Percentiles rank a stretch among this genome's conserved stretches.
Conservation (phyloP, 371 early-diverging fungal genomes). For the Syncephalastrum racemosum region DNA sequence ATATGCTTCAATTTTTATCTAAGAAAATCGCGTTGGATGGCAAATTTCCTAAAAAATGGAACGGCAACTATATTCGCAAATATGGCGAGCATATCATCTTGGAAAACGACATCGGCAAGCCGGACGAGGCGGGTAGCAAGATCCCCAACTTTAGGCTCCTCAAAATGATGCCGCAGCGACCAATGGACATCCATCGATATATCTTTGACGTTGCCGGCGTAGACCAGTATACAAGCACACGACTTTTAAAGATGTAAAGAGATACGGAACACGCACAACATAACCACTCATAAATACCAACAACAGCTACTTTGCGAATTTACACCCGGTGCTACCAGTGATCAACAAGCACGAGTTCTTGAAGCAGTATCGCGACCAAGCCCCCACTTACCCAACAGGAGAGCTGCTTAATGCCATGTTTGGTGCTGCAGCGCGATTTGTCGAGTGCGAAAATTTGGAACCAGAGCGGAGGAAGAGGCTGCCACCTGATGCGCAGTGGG, state of each 20-base stretch:
- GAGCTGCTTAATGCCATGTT: constrained; percentile 50
- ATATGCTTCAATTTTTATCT: constrained; percentile 42
- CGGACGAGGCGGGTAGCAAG: constrained; percentile 3
- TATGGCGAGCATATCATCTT: constrained; percentile 44
- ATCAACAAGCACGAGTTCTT: constrained; percentile 44
- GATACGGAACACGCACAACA: background rate
- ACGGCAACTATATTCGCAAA: constrained; percentile 36
- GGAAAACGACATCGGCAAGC: constrained; percentile 24
- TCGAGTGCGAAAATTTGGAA: constrained; percentile 34
- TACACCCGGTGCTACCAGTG: constrained; percentile 49
- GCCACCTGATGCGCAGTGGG: constrained; percentile 39
- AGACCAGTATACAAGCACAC: constrained; percentile 40
- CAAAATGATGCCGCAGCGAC: constrained; percentile 9
- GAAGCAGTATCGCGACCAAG: constrained; percentile 41
- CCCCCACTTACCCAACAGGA: constrained; percentile 35
- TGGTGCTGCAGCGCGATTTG: constrained; percentile 48
- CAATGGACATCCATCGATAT: constrained; percentile 31
- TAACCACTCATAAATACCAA: background rate
- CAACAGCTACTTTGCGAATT: constrained; percentile 43
- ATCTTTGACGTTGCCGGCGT: constrained; percentile 37
- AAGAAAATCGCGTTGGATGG: constrained; percentile 38
- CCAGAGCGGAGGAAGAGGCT: constrained; percentile 13
- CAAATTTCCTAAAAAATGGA: constrained; percentile 16
- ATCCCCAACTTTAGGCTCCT: constrained; percentile 4
- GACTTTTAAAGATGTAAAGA: constrained; percentile 39